Evolutionary conservation across 345 rosid genomes (phyloP), one percentile per base, ranked within the genome.

Genomic region (Populus davidiana): DNA sequence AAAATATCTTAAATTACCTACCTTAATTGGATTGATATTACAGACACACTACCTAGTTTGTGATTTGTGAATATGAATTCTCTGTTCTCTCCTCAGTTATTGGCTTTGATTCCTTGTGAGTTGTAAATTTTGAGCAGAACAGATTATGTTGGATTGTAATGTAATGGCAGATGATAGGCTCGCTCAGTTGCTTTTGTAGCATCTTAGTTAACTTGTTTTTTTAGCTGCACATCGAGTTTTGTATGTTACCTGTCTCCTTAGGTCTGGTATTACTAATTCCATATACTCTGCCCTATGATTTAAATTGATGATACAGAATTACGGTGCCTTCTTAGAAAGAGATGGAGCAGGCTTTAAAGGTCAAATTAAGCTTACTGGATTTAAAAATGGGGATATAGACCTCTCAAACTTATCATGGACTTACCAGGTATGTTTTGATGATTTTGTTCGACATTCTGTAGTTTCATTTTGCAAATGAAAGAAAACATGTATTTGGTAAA

Each of bases 321-420:
- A 89, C 62, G 99, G 98, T 66, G 97, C 98, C 77, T 93, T 86
- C 82, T 78, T 95, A 76, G 99, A 95, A 86, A 90, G 78, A 79
- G 98, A 95, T 82, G 99, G 99, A 69, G 98, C 88, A 20, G 99
- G 98, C 27, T 89, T 95, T 84, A 95, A 85, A 90, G 99, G 99
- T 85, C 87, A 89, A 71, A 77, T 65, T 11, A 90, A 85, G 87
- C 86, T 93, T 75, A 93, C 94, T 75, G 98, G 99, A 77, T 91
- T 95, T 52, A 91, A 83, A 76, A 82, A 86, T 71, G 98, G 99
- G 71, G 92, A 95, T 83, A 76, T 87, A 16, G 93, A 95, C 86
- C 92, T 95, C 49, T 87, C 91, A 69, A 86, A 90, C 77, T 78
- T 87, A 25, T 79, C 39, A 29, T 95, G 99, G 99, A 91, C 95